Conservation (phyloP, 768 basidiomycete species). For the Suillus americanus region DNA sequence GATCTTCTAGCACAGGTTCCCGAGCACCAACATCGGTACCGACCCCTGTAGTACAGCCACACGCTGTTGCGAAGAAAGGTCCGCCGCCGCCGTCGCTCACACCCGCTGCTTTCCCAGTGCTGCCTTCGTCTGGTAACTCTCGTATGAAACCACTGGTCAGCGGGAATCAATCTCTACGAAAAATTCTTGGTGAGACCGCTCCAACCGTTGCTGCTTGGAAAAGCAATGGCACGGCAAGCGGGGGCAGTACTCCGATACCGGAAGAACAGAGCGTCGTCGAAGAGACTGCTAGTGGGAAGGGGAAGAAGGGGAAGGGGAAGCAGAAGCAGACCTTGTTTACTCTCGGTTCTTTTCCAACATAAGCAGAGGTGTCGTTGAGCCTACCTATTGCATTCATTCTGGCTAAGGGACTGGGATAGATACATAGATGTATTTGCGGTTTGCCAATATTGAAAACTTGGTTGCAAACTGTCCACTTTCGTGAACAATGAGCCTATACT, state of each 20-base stretch:
- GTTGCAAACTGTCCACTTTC: not conserved
- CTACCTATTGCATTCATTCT: not conserved
- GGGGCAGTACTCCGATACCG: conserved; percentile 10
- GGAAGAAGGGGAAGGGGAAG: conserved; percentile 80
- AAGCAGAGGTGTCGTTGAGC: conserved; percentile 1
- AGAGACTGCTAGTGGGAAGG: conserved; percentile 36
- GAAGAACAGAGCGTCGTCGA: conserved; percentile 10
- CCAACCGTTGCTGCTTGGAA: conserved; percentile 33
- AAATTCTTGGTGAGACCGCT: conserved; percentile 57
- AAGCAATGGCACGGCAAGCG: conserved; percentile 27
- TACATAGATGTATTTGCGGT: not conserved
- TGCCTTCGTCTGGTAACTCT: conserved; percentile 47
- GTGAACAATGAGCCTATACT: not conserved
- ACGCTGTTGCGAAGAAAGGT: not conserved
- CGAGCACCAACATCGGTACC: conserved; percentile 25
- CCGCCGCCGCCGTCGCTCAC: conserved; percentile 45
- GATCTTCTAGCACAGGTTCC: conserved; percentile 12
- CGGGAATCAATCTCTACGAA: conserved; percentile 66
- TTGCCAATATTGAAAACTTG: not conserved
- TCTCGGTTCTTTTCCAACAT: conserved; percentile 48
- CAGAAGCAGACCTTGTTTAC: conserved; percentile 85
- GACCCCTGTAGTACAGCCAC: conserved; percentile 11
- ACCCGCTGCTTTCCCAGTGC: conserved; percentile 63
- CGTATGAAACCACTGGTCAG: conserved; percentile 48
- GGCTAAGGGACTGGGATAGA: not conserved